phyloP scores from a whole-genome alignment of 176 grass and related monocot species.

The Musa itinerans region DNA sequence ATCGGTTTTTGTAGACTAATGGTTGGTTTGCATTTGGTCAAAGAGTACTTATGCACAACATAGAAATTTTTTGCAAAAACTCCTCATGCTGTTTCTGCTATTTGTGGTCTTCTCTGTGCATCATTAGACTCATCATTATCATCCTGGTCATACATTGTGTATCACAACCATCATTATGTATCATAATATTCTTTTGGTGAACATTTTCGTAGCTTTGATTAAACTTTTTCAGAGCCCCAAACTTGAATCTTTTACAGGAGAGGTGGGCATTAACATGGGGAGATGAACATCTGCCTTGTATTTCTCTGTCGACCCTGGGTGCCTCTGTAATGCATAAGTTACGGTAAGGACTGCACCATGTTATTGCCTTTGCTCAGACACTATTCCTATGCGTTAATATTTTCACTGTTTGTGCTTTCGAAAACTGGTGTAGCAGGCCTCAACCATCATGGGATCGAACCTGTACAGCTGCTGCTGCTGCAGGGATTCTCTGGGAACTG shows the following conservation, averaged over 20 bases:
- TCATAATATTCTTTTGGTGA: not conserved
- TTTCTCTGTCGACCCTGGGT: constrained; percentile 53
- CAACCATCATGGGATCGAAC: constrained; percentile 89
- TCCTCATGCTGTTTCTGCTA: not conserved
- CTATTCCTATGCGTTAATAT: not conserved
- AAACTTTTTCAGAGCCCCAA: not conserved
- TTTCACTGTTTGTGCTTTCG: not conserved
- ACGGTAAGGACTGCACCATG: constrained; percentile 31
- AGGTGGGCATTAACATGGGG: constrained; percentile 49
- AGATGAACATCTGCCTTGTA: constrained; percentile 71
- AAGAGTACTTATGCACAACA: not conserved
- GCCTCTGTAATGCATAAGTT: constrained; percentile 90
- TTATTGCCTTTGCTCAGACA: not conserved
- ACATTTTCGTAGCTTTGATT: not conserved
- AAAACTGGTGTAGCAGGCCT: constrained; percentile 38
- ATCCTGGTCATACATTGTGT: not conserved
- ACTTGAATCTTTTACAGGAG: constrained; percentile 37
- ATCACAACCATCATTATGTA: not conserved
- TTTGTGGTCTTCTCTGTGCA: not conserved
- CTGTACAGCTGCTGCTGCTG: constrained; percentile 70
- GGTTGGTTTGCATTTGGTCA: not conserved
- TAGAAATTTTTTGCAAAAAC: not conserved
- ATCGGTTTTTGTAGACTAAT: not conserved
- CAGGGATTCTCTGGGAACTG: constrained; percentile 72
- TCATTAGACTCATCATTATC: not conserved